A percentile compares a stretch with the other conserved stretches of the same genome.
phyloP scores from a whole-genome alignment of 768 basidiomycete species.

The Hebeloma cylindrosporum region DNA sequence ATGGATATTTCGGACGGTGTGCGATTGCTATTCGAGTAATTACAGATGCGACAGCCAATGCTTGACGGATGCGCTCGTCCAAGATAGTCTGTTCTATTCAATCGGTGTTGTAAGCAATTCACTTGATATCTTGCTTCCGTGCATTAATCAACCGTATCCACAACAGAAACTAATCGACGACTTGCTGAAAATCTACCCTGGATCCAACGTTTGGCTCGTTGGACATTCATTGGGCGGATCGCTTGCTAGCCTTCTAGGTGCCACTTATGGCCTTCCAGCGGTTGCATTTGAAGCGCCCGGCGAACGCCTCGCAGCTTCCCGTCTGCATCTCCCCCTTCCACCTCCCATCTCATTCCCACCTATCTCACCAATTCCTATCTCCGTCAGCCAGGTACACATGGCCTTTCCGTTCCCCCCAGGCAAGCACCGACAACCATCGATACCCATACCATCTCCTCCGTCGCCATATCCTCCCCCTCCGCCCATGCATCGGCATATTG shows the following conservation, averaged over 20 bases:
- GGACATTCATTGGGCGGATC: slow-evolving; percentile 93
- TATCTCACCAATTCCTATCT: slow-evolving; percentile 4
- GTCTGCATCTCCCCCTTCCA: slow-evolving; percentile 85
- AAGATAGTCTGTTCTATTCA: slow-evolving; percentile 92
- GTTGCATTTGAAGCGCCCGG: slow-evolving; percentile 89
- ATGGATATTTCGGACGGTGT: slow-evolving; percentile 84
- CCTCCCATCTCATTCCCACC: slow-evolving; percentile 44
- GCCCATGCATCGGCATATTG: slow-evolving; percentile 33
- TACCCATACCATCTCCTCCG: slow-evolving; percentile 11
- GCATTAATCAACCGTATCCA: background rate
- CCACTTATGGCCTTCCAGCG: slow-evolving; percentile 88
- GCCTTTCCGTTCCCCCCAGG: slow-evolving; percentile 54
- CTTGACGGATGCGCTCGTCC: slow-evolving; percentile 76
- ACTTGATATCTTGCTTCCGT: background rate
- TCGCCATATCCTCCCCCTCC: slow-evolving; percentile 16
- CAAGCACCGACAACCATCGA: slow-evolving; percentile 10
- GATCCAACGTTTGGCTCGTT: slow-evolving; percentile 83
- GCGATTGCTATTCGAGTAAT: slow-evolving; percentile 75
- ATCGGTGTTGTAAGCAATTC: slow-evolving; percentile 78
- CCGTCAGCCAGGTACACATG: slow-evolving; percentile 12
- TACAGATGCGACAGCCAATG: slow-evolving; percentile 81
- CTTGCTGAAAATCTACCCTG: slow-evolving; percentile 78
- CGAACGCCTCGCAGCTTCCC: slow-evolving; percentile 67
- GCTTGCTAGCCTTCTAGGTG: slow-evolving; percentile 82
- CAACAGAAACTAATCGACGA: slow-evolving; percentile 84